Evolutionary conservation across 2,329 filamentous ascomycete species (phyloP), one percentile per base, ranked within the genome.

Genomic region (Microdochium bolleyi): DNA sequence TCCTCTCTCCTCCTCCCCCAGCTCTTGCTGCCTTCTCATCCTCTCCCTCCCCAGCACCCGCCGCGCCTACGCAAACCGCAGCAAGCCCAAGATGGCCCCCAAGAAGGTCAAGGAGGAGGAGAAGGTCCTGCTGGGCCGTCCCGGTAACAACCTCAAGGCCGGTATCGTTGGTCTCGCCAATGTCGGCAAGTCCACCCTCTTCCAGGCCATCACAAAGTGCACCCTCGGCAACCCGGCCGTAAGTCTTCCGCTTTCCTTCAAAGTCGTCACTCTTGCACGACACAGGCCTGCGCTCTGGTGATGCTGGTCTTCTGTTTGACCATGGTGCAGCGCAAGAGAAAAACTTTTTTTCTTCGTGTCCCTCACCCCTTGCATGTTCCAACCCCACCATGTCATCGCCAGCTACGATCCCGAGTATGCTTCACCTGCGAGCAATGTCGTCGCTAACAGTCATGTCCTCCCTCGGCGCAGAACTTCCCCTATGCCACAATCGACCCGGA

Each of bases 141-240:
- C 94, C 61, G 94, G 94, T 68, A 99, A 99, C 83, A 97, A 84
- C 77, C 74, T 99, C 74, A 99, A 97, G 84, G 96, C 90, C 79
- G 95, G 94, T 78, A 99, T 99, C 84, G 94, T 99, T 73, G 94
- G 94, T 76, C 85, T 99, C 67, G 94, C 94, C 73, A 99, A 99
- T 74, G 95, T 99, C 64, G 94, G 94, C 73, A 99, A 99, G 79
- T 99, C 94, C 61, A 99, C 95, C 32, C 85, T 99, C 65, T 99
- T 99, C 84, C 95, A 99, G 80, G 91, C 94, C 69, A 96, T 99
- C 75, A 99, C 94, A 70, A 97, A 96, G 80, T 96, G 88, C 74
- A 84, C 85, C 60, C 86, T 99, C 66, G 94, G 95, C 76, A 99
- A 97, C 78, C 95, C 95, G 65, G 94, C 94, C 78, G 86, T 89